These are phyloP conservation scores for Arthrobotrys sphaeroides DNA, from an alignment of 2,329 filamentous ascomycete species.

Conservation along the genomic window DNA sequence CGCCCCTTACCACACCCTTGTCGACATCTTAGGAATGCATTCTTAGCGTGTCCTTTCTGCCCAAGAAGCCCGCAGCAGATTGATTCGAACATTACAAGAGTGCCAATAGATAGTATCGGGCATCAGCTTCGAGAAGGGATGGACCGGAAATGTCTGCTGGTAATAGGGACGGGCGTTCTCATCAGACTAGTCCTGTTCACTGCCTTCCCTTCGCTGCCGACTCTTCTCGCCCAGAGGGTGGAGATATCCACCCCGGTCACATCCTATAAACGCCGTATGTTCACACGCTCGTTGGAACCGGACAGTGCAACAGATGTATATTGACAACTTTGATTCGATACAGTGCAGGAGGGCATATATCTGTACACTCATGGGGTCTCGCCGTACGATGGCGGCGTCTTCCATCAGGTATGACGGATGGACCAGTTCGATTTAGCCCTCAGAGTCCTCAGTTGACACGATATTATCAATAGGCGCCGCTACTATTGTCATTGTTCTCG, in stretches of 20 bases:
- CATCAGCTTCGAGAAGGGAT: slow-evolving; percentile 41
- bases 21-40: slow-evolving; percentile 16
- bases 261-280: slow-evolving; percentile 94
- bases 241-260: slow-evolving; percentile 97
- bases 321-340: slow-evolving; percentile 23
- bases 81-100: slow-evolving; percentile 6
- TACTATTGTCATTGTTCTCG: slow-evolving; percentile 90
- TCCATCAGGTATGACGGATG: slow-evolving; percentile 68
- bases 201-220: slow-evolving; percentile 82
- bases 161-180: slow-evolving; percentile 79
- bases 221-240: slow-evolving; percentile 86
- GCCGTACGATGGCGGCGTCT: slow-evolving; percentile 92
- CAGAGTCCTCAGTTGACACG: not conserved
- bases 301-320: slow-evolving; percentile 5
- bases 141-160: slow-evolving; percentile 56
- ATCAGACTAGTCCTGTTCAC: slow-evolving; percentile 82
- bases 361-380: slow-evolving; percentile 96
- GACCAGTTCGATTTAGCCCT: not conserved
- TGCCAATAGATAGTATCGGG: not conserved
- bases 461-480: slow-evolving; percentile 76
- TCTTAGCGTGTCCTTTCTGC: slow-evolving; percentile 38
- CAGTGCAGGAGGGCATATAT: slow-evolving; percentile 95
- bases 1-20: slow-evolving; percentile 5
- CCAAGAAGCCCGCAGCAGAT: not conserved
- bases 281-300: slow-evolving; percentile 64